A percentile compares a stretch with the other conserved stretches of the same genome.
Evolutionary conservation across 768 basidiomycete species (phyloP).

Genomic region (Lactarius vividus): DNA sequence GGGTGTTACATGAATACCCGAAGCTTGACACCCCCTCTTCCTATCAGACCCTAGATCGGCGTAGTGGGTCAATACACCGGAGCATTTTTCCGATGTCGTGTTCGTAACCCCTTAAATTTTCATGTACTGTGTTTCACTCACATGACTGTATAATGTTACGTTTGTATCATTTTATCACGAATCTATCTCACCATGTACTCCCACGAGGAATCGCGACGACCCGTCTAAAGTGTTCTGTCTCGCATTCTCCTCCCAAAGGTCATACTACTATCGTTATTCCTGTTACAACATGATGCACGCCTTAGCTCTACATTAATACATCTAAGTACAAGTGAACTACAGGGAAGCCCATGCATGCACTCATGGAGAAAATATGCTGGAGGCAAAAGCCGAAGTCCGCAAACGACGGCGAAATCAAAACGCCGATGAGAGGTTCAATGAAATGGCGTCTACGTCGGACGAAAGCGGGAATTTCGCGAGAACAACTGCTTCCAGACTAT

Average conservation of each 20-base stretch:
- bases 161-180: not conserved
- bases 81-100: not conserved
- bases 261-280: not conserved
- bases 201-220: not conserved
- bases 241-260: not conserved
- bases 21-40: not conserved
- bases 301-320: too few species aligned
- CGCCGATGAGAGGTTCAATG: not conserved
- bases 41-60: not conserved
- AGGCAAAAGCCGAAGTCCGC: not conserved
- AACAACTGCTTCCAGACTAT: not conserved
- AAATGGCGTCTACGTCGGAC: not conserved
- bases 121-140: not conserved
- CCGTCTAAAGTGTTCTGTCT: not conserved
- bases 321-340: not conserved
- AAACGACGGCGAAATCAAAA: not conserved
- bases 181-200: not conserved
- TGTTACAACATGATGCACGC: too few species aligned
- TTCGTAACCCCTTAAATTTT: not conserved
- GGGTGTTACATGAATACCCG: not conserved
- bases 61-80: not conserved
- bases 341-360: not conserved
- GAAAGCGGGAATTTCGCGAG: not conserved
- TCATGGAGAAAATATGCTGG: not conserved
- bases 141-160: not conserved